Percentiles rank a stretch among this genome's conserved stretches.
These are phyloP conservation scores for Trichoderma virens DNA, from an alignment of 495 filamentous ascomycete genomes.

Conservation along the genomic window DNA sequence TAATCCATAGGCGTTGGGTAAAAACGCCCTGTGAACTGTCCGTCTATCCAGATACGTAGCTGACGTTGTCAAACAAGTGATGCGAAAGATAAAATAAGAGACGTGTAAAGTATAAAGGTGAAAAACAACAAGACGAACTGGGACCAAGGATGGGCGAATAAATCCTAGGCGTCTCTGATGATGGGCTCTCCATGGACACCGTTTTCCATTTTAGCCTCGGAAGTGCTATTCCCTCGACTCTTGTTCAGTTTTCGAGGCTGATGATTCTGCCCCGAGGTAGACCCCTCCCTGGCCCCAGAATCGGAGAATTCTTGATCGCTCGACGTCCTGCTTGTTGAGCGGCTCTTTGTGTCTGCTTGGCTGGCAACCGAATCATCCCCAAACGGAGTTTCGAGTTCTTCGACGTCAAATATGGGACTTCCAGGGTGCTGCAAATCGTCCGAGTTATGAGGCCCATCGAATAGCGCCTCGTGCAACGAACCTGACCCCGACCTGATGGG, in stretches of 20 bases:
- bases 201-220: not conserved
- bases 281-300: not conserved
- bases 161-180: not conserved
- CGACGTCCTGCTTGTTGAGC: not conserved
- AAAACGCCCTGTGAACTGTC: constrained; percentile 14
- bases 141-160: not conserved
- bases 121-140: not conserved
- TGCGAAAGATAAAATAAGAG: not conserved
- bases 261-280: constrained; percentile 14
- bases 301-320: constrained; percentile 3
- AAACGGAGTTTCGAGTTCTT: constrained; percentile 1
- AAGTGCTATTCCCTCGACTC: constrained; percentile 16
- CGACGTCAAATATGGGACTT: not conserved
- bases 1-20: not conserved
- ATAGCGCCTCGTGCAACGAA: not conserved
- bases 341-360: constrained; percentile 4
- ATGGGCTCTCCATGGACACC: not conserved
- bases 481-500: not conserved
- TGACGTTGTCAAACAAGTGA: not conserved
- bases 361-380: constrained; percentile 5
- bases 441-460: not conserved
- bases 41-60: not conserved
- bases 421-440: not conserved
- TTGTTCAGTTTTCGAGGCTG: constrained; percentile 24
- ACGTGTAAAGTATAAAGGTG: not conserved